Base-by-base conservation (phyloP, 345 rosid species). In the Murraya paniculata region DNA sequence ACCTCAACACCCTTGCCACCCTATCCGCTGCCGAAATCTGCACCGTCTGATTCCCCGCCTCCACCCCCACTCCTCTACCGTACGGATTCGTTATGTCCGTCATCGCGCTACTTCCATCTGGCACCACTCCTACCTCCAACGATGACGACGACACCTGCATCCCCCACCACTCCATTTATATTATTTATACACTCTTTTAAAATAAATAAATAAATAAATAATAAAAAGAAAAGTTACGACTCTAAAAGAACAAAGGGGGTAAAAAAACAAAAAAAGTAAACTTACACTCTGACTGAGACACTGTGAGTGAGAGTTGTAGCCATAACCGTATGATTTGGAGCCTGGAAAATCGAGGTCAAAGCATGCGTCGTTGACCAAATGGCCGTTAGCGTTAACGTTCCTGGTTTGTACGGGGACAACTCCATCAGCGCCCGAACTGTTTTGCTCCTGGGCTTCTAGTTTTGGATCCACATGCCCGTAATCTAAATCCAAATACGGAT, bases 1-100 rank as follows among this genome's bases (percentile, higher is more conserved):
- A 97, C 92, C 99, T 92, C 84, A 91, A 68, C 22, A 97, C 99
- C 79, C 98, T 88, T 6, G 94, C 98, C 72, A 93, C 99, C 81
- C 99, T 83, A 78, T 97, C 99, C 4, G 84, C 91, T 5, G 94
- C 83, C 16, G 99, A 89, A 10, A 91, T 80, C 79, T 88, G 95
- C 16, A 85, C 83, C 77, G 90, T 85, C 85, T 80, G 90, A 69
- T 73, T 81, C 27, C 79, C 79, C 5, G 90, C 79, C 57, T 94
- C 97, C 3, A 88, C 78, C 57, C 92, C 95, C 2, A 57, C 33
- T 30, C 88, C 91, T 25, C 78, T 83, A 6, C 84, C 70, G 87
- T 78, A 88, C 13, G 90, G 81, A 64, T 89, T 89, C 9, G 98
- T 89, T 65, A 90, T 77, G 79, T 96, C 99, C 0, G 92, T 84